Base-by-base conservation (phyloP, 2,329 filamentous ascomycete genomes). In the Hymenoscyphus occultus region DNA sequence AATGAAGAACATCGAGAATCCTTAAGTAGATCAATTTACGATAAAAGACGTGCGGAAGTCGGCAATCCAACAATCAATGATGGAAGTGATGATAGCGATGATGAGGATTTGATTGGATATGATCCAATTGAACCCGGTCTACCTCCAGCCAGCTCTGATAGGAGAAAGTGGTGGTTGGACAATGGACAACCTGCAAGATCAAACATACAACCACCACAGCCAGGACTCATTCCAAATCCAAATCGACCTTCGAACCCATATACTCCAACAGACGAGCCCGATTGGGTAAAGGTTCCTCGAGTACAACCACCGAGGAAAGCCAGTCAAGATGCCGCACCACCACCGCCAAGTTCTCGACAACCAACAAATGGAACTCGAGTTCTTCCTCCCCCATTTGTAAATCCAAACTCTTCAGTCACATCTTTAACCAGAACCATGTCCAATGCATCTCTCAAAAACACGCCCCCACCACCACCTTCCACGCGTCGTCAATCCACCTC, bases 191-290 rank as follows among this genome's bases (percentile, higher is more conserved):
- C 91, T 62, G 93, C 91, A 13, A 88, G 89, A 69, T 93, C 92
- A 5, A 83, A 84, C 16, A 80, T 96, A 45, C 81, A 83, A 65
- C 86, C 91, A 9, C 90, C 92, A 0, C 82, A 83, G 48, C 80
- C 81, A 9, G 81, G 84, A 12, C 83, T 87, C 71, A 79, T 87
- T 2, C 83, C 91, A 28, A 97, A 97, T 75, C 86, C 89, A 1
- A 83, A 86, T 39, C 86, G 91, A 59, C 86, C 87, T 13, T 86
- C 90, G 0, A 98, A 98, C 72, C 95, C 95, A 0, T 98, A 96
- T 76, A 84, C 83, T 1, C 81, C 84, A 0, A 88, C 85, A 1
- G 83, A 89, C 39, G 91, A 96, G 76, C 86, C 89, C 10, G 93
- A 97, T 73, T 98, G 95, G 95, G 86, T 96, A 54, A 83, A 83